Percentiles rank a stretch among this genome's conserved stretches.
phyloP scores from a whole-genome alignment of 2,329 filamentous ascomycete species.

The Beauveria sp. region DNA sequence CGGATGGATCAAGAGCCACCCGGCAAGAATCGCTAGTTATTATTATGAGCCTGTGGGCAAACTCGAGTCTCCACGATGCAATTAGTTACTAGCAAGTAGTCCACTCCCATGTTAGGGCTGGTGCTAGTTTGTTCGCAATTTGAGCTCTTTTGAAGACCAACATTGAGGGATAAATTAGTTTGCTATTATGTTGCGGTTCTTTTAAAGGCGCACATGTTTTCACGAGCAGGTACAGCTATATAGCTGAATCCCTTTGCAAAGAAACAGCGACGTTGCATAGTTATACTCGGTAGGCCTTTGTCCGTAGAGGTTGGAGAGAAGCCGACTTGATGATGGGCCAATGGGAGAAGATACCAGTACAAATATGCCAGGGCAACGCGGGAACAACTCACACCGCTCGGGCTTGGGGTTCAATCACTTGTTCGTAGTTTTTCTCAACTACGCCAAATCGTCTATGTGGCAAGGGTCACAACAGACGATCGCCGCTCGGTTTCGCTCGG shows the following conservation, averaged over 20 bases:
- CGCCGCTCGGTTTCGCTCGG: background rate
- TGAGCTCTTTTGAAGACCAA: too few species aligned
- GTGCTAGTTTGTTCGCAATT: background rate
- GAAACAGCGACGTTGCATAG: background rate
- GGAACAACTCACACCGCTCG: background rate
- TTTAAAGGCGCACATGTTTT: background rate
- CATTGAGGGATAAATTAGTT: conserved; percentile 1
- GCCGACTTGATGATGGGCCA: background rate
- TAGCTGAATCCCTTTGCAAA: background rate
- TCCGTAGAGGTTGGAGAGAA: background rate
- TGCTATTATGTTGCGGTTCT: background rate
- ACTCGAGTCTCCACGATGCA: background rate
- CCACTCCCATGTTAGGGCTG: background rate
- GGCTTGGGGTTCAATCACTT: background rate
- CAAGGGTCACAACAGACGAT: conserved; percentile 5
- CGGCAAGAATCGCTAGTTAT: background rate
- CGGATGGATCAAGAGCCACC: background rate
- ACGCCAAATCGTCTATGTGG: conserved; percentile 8
- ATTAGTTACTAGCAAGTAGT: background rate
- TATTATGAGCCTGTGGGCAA: background rate
- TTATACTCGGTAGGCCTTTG: background rate
- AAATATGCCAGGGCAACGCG: background rate
- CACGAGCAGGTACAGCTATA: background rate
- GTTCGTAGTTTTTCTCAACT: background rate
- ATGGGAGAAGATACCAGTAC: background rate